Evolutionary conservation across 768 basidiomycete genomes (phyloP), one percentile per base, ranked within the genome.

Genomic region (Phanerochaete sordida): DNA sequence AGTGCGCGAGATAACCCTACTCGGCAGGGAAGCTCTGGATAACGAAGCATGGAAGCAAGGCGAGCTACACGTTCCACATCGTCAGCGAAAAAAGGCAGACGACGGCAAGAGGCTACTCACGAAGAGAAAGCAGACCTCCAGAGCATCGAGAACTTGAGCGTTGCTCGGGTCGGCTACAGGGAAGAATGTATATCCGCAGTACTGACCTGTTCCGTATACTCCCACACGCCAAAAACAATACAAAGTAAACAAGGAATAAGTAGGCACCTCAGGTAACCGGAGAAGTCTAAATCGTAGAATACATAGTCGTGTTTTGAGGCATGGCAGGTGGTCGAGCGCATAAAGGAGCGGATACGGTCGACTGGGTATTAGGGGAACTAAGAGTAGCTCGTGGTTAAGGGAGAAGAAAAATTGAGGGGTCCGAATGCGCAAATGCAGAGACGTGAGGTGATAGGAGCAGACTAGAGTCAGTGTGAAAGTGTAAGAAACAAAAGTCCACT

Each of bases 281-380:
- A 6, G 39, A 43, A 43, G 19, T 43, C 39, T 43, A 43, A 48
- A 19, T 48, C 39, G 46, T 60, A 60, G 27, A 60, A 44, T 60
- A 60, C 52, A 60, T 54, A 45, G 35, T 49, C 59, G 59, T 60
- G 59, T 60, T 37, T 60, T 52, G 48, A 12, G 49, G 37, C 49
- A 52, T 59, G 33, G 46, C 26, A n/a, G 45, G 52, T 23, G 30
- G 60, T 49, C 49, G 56, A 61, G 13, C 54, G 43, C 39, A 44
- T 31, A 61, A 61, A 60, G 28, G 56, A 57, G 60, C 35, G 60
- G 30, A 28, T 19, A 43, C 49, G 49, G 44, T 61, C 60, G 60
- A 61, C 60, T 57, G 60, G 54, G 56, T 61, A 61, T 56, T 61
- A 61, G n/a, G 1, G 16, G 43, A 39, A 43, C 52, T 54, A 31